Conservation (phyloP, 2,329 filamentous ascomycete genomes). For the Ophiocordyceps robertsii region DNA sequence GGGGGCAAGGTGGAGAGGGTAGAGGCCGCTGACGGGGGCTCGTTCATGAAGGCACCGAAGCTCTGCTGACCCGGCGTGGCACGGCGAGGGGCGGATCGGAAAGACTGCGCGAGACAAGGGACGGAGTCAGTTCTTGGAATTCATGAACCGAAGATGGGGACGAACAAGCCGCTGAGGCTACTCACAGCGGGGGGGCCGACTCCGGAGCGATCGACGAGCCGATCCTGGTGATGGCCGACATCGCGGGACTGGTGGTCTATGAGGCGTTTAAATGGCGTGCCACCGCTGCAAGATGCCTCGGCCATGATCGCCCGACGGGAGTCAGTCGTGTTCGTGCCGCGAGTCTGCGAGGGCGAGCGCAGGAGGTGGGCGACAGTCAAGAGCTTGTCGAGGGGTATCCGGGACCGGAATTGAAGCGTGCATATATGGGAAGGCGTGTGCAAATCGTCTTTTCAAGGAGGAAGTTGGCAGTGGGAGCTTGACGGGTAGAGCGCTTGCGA, state of each 20-base stretch:
- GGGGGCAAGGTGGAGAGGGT: slow-evolving; percentile 15
- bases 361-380: too few species aligned
- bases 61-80: slow-evolving; percentile 14
- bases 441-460: too few species aligned
- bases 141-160: neutral
- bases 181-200: slow-evolving; percentile 17
- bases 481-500: too few species aligned
- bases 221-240: slow-evolving; percentile 26
- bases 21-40: slow-evolving; percentile 6
- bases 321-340: too few species aligned
- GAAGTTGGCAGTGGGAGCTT: too few species aligned
- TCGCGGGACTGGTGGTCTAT: slow-evolving; percentile 28
- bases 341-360: neutral
- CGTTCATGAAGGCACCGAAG: slow-evolving; percentile 22
- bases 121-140: too few species aligned
- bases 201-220: slow-evolving; percentile 17
- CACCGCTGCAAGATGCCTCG: slow-evolving; percentile 27
- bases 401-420: too few species aligned
- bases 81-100: slow-evolving; percentile 17
- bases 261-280: slow-evolving; percentile 28
- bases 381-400: too few species aligned
- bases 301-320: slow-evolving; percentile 16
- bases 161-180: neutral
- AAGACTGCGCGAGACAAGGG: slow-evolving; percentile 12
- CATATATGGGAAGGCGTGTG: too few species aligned